These are phyloP conservation scores for Podospora comata DNA, from an alignment of 495 filamentous ascomycete genomes.

Conservation along the genomic window DNA sequence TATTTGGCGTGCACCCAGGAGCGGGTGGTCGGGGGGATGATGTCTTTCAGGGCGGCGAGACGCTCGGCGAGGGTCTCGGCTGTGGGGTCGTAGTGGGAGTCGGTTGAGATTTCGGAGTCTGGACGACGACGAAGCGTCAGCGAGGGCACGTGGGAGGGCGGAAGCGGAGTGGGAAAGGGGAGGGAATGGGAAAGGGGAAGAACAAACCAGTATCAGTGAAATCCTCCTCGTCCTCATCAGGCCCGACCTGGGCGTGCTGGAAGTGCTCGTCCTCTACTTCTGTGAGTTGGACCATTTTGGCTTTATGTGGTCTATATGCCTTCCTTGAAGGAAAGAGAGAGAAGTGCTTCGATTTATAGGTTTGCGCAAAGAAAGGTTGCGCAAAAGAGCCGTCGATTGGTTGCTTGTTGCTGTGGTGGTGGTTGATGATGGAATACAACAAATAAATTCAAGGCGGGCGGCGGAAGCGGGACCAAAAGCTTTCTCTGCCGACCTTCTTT, in stretches of 20 bases:
- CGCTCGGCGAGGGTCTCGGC: slow-evolving; percentile 74
- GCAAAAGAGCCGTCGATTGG: not conserved
- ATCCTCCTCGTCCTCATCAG: slow-evolving; percentile 77
- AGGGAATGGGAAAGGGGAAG: not conserved
- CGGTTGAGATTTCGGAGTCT: slow-evolving; percentile 66
- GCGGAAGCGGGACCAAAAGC: not conserved
- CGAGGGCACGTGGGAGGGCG: not conserved
- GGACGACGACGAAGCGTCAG: slow-evolving; percentile 19
- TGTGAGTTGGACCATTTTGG: slow-evolving; percentile 90
- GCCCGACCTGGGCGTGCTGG: slow-evolving; percentile 65
- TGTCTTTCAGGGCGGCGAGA: slow-evolving; percentile 81
- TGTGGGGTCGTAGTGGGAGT: slow-evolving; percentile 50
- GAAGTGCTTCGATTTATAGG: not conserved
- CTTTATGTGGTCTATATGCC: not conserved
- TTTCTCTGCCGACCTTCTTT: not conserved
- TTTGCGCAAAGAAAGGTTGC: not conserved
- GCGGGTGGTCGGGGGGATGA: slow-evolving; percentile 80
- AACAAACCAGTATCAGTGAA: slow-evolving; percentile 82
- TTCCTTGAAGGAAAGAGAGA: too few species aligned
- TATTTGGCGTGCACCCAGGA: slow-evolving; percentile 61
- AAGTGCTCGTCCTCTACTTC: slow-evolving; percentile 97
- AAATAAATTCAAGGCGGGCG: not conserved
- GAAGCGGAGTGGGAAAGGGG: not conserved
- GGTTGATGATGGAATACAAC: not conserved
- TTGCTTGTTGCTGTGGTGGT: not conserved